Evolutionary conservation across 345 rosid species (phyloP).

Genomic region (Isatis tinctoria): DNA sequence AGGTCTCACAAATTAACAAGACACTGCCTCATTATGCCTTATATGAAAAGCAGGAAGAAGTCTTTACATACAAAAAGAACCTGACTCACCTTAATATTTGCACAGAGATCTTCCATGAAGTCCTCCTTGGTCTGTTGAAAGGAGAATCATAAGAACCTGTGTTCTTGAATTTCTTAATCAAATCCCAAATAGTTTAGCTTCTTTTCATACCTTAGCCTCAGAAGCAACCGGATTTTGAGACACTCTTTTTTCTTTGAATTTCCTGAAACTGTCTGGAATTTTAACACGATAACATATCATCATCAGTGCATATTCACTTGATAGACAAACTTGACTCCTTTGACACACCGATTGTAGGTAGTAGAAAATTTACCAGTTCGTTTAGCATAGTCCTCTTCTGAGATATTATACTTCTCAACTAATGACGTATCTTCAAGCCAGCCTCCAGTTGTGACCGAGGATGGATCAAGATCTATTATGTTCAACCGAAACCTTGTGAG

Average conservation of each 20-base stretch:
- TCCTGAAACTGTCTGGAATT: conserved; percentile 69
- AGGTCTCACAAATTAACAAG: neutral
- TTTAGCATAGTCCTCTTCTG: conserved; percentile 78
- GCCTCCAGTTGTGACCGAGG: conserved; percentile 87
- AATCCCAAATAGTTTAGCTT: neutral
- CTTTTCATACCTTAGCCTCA: conserved; percentile 50
- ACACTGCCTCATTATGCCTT: neutral
- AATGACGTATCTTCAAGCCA: conserved; percentile 94
- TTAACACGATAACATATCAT: conserved; percentile 7
- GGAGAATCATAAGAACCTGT: conserved; percentile 1
- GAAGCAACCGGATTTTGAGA: conserved; percentile 63
- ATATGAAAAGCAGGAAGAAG: neutral
- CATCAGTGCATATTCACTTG: neutral
- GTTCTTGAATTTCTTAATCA: neutral
- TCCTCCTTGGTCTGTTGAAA: conserved; percentile 49
- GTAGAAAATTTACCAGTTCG: conserved; percentile 41
- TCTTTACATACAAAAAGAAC: neutral
- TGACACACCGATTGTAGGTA: neutral
- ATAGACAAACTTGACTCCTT: neutral
- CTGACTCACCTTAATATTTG: conserved; percentile 60
- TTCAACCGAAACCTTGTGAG: conserved; percentile 65
- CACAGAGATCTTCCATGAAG: conserved; percentile 74
- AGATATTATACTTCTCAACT: conserved; percentile 77
- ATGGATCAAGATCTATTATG: conserved; percentile 78
- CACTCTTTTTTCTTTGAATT: conserved; percentile 65